Evolutionary conservation across 1,284 basidiomycete genomes (phyloP), one percentile per base, ranked within the genome.

Genomic region (Papiliotrema fonsecae): DNA sequence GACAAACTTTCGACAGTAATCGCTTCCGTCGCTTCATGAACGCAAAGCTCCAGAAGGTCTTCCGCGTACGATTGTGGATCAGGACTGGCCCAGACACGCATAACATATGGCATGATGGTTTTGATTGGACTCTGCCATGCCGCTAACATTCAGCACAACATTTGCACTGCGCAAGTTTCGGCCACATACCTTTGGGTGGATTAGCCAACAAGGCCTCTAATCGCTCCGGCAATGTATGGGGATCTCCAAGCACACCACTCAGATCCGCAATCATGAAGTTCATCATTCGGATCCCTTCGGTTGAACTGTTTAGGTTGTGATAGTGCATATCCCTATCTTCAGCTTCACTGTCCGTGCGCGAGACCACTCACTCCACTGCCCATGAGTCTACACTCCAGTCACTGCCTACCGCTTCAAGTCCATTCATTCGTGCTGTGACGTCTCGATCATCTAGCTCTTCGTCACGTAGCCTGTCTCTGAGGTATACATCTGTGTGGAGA

Each of bases 221-320:
- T 2, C 42, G 43, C 16, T 52, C 47, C 6, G 56, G 34, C 5
- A 58, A 31, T 0, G 52, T 11, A 13, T 40, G 26, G 6, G 52
- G 36, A n/a, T 43, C 32, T 18, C 42, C 40, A 39, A 48, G 18
- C 6, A 42, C 16, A 3, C 45, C 39, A 19, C 57, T 56, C 10
- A 69, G 43, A 32, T 70, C 60, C 14, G 58, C 59, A 4, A 66
- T 9, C 16, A 57, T 38, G 36, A 70, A 57, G 19, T 50, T 55
- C n/a, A 58, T 52, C 10, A 50, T 46, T 27, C 67, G 49, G 22
- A 53, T 50, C 4, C 61, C 61, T n/a, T 72, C 67, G 2, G 60
- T 65, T 25, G 54, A 50, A 16, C 47, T 57, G 47, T 65, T 62
- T 32, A 70, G 60, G 41, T 62, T 65, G 48, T 70, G 65, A 34